phyloP scores from a whole-genome alignment of 305 asterid genomes.

The Ajuga reptans region DNA sequence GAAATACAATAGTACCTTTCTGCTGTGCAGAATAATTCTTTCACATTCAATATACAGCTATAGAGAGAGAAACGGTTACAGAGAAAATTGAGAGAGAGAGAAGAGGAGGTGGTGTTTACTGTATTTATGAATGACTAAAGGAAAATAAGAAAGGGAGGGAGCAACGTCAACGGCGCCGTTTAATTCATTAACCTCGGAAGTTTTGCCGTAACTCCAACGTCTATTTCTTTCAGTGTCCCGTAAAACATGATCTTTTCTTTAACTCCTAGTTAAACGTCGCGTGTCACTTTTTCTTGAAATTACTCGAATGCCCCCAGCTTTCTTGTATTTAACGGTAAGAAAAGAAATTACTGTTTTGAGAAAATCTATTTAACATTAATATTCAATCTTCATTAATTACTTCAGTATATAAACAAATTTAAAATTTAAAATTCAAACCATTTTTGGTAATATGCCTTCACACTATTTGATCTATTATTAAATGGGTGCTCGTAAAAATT shows the following conservation, averaged over 20 bases:
- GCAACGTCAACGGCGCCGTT: constrained; percentile 38
- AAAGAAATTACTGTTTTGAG: constrained; percentile 12
- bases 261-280: constrained; percentile 20
- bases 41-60: constrained; percentile 19
- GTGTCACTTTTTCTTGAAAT: constrained; percentile 24
- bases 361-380: no score
- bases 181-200: constrained; percentile 23
- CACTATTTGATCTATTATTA: no score
- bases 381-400: no score
- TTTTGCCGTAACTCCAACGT: constrained; percentile 51
- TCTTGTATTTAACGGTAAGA: constrained; percentile 39
- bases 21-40: constrained; percentile 1
- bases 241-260: constrained; percentile 1
- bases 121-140: constrained; percentile 12
- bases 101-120: constrained; percentile 25
- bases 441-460: no score
- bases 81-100: constrained; percentile 17
- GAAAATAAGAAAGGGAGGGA: background rate
- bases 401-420: no score
- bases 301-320: constrained; percentile 19
- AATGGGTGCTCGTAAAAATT: no score
- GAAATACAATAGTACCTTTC: constrained; percentile 21
- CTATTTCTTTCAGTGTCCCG: constrained; percentile 13
- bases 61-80: constrained; percentile 18
- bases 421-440: no score